Evolutionary conservation across 345 rosid species (phyloP).

Genomic region (Cardamine chenopodiifolia): DNA sequence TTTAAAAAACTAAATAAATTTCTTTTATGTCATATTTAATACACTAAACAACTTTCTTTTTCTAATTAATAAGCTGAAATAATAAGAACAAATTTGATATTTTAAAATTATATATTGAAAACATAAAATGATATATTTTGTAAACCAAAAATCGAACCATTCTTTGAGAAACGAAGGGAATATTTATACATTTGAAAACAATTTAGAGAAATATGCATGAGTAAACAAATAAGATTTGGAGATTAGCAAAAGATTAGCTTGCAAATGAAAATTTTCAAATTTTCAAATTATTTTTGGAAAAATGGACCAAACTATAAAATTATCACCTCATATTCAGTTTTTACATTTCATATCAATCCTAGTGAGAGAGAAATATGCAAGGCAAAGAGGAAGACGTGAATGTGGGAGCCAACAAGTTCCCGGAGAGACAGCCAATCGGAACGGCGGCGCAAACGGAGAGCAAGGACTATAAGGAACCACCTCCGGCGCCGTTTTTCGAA

Average conservation of each 20-base stretch:
- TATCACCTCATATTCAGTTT: not conserved
- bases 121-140: too few species aligned
- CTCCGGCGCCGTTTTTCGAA: slow-evolving; percentile 64
- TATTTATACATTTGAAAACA: not conserved
- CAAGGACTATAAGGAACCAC: slow-evolving; percentile 66
- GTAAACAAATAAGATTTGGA: not conserved
- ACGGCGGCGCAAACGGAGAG: slow-evolving; percentile 59
- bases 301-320: slow-evolving; percentile 13
- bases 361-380: slow-evolving; percentile 49
- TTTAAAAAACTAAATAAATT: too few species aligned
- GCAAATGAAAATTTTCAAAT: not conserved
- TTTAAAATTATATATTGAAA: too few species aligned
- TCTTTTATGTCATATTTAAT: too few species aligned
- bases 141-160: too few species aligned
- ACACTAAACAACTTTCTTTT: too few species aligned
- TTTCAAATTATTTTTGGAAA: not conserved
- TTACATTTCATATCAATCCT: not conserved
- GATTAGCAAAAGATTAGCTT: not conserved
- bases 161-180: too few species aligned
- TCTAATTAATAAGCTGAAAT: too few species aligned
- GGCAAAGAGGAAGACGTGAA: slow-evolving; percentile 74
- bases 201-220: not conserved
- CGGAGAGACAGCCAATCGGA: slow-evolving; percentile 73
- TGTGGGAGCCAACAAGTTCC: slow-evolving; percentile 65
- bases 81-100: too few species aligned